Evolutionary conservation across 1,284 basidiomycete species (phyloP).

Genomic region (Filobasidium uniguttulatum): DNA sequence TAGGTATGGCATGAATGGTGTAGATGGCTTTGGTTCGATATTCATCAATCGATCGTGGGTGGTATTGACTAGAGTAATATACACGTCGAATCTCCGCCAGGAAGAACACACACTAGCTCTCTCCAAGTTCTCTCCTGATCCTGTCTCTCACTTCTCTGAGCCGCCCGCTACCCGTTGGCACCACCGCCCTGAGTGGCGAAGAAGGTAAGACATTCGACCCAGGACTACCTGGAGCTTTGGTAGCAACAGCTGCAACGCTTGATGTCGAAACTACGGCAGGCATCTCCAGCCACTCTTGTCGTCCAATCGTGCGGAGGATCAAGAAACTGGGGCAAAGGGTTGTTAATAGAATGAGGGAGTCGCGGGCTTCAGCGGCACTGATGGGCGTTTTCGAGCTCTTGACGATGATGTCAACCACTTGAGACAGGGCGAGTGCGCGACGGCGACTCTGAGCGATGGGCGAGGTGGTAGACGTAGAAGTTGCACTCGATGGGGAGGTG

Average conservation of each 20-base stretch:
- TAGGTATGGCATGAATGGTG: no score
- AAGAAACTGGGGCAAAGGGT: slow-evolving; percentile 38
- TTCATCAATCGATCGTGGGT: no score
- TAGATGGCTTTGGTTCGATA: no score
- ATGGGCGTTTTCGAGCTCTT: slow-evolving; percentile 38
- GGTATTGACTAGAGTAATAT: no score
- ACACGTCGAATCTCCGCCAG: no score
- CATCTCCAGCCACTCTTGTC: slow-evolving; percentile 37
- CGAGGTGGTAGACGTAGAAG: slow-evolving; percentile 11
- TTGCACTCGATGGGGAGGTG: slow-evolving; percentile 3
- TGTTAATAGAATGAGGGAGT: slow-evolving; percentile 31
- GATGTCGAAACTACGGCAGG: slow-evolving; percentile 15
- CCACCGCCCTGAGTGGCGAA: slow-evolving; percentile 26
- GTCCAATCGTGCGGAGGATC: slow-evolving; percentile 23
- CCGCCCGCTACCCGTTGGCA: slow-evolving; percentile 24
- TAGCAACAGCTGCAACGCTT: slow-evolving; percentile 15
- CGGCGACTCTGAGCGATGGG: slow-evolving; percentile 15
- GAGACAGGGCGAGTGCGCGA: slow-evolving; percentile 30
- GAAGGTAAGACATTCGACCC: slow-evolving; percentile 15
- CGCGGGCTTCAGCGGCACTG: slow-evolving; percentile 34
- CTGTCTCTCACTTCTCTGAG: slow-evolving; percentile 32
- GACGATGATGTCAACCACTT: slow-evolving; percentile 34
- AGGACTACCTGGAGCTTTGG: slow-evolving; percentile 11
- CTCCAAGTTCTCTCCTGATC: slow-evolving; percentile 31
- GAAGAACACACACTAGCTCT: no score